Evolutionary conservation across 805 yeast species (phyloP), one percentile per base, ranked within the genome.

Genomic region (Saccharomycopsis malanga): DNA sequence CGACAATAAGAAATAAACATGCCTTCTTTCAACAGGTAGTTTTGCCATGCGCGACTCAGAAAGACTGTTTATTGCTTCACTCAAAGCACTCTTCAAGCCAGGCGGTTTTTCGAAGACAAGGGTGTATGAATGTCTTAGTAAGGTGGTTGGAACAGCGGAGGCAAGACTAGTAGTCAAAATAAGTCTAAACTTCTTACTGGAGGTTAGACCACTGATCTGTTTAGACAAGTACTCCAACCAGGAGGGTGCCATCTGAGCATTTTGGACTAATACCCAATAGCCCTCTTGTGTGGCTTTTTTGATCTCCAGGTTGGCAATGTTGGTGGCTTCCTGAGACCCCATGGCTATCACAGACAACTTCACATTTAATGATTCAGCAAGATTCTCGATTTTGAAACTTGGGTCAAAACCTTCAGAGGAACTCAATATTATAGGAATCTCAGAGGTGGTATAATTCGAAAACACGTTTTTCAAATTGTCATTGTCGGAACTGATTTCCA

Each of bases 231-330:
- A 57, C 12, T 71, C 74, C 23, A 85, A 64, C 87, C 95, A 83
- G 2, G 58, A 61, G 1, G 73, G 65, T 0, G 93, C 77, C 71
- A 83, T 73, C 50, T 91, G 96, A 10, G 86, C 67, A 57, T 89
- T 89, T 58, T 91, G 95, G 25, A 91, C 61, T 24, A 89, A 56
- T 0, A 91, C 61, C 96, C 96, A 87, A 1, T 61, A 56, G 0
- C 86, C 87, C 1, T 58, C 58, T n/a, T 59, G 63, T 1, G 71
- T 58, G 0, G 78, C 76, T 7, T 59, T 61, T 1, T 60, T 57
- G 6, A 87, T 63, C n/a, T 77, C 76, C 42, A 67, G 63, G 20
- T 73, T 75, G 0, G 91, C 89, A 35, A 69, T 63, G 2, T 67
- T 72, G 1, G 69, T 61, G 7, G 85, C 81, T 61, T 87, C 95